Conservation (phyloP, 352 stramenopile genomes). For the Blastocystis sp. region DNA sequence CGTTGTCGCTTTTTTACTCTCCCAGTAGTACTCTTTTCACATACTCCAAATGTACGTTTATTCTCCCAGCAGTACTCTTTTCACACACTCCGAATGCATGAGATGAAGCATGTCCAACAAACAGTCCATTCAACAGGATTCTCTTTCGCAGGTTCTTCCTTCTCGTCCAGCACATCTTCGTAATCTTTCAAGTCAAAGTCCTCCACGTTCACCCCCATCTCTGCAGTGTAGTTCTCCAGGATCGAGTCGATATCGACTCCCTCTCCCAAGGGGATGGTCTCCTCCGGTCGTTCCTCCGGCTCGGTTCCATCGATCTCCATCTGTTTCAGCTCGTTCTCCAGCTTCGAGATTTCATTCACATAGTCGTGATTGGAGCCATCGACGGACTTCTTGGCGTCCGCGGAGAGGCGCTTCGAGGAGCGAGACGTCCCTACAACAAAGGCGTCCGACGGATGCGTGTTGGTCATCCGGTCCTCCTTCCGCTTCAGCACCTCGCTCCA, state of each 20-base stretch:
- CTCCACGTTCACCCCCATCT: background rate
- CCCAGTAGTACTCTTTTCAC: background rate
- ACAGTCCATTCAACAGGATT: background rate
- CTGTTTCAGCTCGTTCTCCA: background rate
- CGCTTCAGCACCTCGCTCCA: conserved; percentile 36
- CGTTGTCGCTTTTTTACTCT: conserved; percentile 41
- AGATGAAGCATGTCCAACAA: too few relatives aligned
- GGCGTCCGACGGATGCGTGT: background rate
- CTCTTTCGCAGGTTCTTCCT: background rate
- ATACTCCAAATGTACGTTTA: too few relatives aligned
- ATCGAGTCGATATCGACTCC: conserved; percentile 9
- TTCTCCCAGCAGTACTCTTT: background rate
- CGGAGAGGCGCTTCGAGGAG: background rate
- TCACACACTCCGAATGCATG: background rate
- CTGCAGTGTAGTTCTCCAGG: background rate
- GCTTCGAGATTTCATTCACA: conserved; percentile 9
- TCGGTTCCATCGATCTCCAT: background rate
- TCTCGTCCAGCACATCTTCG: conserved; percentile 21
- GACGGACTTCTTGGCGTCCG: background rate
- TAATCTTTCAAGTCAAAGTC: conserved; percentile 36
- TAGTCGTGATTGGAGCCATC: background rate
- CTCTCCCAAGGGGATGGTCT: background rate
- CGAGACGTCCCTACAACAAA: conserved; percentile 21
- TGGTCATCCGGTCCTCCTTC: background rate
- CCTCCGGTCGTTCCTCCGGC: background rate